Evolutionary conservation across 192 early-diverging fungal species (phyloP).

Genomic region (Entrophospora sp.): DNA sequence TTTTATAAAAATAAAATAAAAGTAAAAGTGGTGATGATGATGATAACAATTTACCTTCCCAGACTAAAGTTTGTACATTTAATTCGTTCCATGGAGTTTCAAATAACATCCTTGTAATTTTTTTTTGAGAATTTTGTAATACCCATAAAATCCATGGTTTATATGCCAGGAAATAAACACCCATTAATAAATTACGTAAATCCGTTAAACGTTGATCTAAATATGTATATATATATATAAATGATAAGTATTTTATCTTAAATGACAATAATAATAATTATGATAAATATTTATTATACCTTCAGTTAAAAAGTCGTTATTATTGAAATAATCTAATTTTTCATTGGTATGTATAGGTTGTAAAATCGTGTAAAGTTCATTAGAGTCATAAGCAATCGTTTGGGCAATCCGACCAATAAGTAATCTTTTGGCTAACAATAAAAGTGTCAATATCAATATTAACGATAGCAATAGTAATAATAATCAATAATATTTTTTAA

Average conservation of each 20-base stretch:
- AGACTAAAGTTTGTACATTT: slow-evolving; percentile 31
- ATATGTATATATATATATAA: slow-evolving; percentile 7
- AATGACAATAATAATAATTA: neutral
- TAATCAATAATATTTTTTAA: neutral
- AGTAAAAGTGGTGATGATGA: neutral
- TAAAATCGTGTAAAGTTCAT: neutral
- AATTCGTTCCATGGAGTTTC: slow-evolving; percentile 33
- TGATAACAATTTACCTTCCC: slow-evolving; percentile 36
- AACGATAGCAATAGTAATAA: neutral
- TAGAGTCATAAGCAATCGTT: slow-evolving; percentile 13
- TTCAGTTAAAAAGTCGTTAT: neutral
- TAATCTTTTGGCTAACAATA: slow-evolving; percentile 10
- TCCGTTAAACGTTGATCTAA: slow-evolving; percentile 29
- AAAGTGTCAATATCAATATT: neutral
- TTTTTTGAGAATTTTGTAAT: slow-evolving; percentile 16
- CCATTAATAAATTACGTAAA: slow-evolving; percentile 24
- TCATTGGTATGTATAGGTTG: neutral
- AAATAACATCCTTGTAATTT: slow-evolving; percentile 22
- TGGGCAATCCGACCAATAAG: slow-evolving; percentile 11
- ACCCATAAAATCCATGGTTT: slow-evolving; percentile 32
- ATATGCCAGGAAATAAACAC: slow-evolving; percentile 34
- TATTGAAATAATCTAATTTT: neutral
- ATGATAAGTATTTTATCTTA: neutral
- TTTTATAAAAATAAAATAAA: neutral
- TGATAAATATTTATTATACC: neutral